Evolutionary conservation across 768 basidiomycete genomes (phyloP).

Genomic region (Rhizopogon roseolus): DNA sequence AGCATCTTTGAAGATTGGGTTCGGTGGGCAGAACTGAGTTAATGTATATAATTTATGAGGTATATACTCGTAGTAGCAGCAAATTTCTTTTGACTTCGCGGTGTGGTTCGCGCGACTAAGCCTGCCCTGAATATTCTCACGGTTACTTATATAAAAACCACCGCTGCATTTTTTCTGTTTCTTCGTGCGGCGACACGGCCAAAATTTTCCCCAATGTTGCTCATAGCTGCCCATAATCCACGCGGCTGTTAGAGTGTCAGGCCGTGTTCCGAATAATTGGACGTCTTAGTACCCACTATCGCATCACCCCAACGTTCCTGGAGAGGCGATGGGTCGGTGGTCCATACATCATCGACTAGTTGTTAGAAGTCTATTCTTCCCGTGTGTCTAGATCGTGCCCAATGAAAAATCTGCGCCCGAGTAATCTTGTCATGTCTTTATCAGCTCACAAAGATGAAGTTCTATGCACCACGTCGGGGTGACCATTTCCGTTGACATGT

Average conservation of each 20-base stretch:
- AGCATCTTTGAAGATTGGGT: conserved; percentile 19
- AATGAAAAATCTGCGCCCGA: too few relatives aligned
- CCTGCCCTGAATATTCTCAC: conserved; percentile 21
- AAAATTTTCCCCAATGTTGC: conserved; percentile 83
- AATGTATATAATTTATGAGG: too few relatives aligned
- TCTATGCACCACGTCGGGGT: too few relatives aligned
- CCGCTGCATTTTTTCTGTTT: neutral
- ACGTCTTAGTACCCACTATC: conserved; percentile 81
- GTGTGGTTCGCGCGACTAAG: neutral
- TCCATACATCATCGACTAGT: conserved; percentile 30
- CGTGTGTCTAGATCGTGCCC: too few relatives aligned
- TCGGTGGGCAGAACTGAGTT: neutral
- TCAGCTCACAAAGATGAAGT: too few relatives aligned
- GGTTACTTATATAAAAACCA: neutral
- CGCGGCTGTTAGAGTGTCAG: conserved; percentile 88
- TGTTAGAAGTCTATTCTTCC: neutral
- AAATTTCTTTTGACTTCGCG: neutral
- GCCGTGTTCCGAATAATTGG: conserved; percentile 72
- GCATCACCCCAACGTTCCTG: conserved; percentile 35
- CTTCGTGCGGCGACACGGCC: conserved; percentile 82
- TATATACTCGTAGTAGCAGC: too few relatives aligned
- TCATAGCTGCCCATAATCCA: conserved; percentile 62
- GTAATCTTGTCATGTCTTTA: too few relatives aligned
- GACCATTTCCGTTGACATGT: too few relatives aligned
- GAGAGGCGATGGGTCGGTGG: conserved; percentile 78